Evolutionary conservation across 176 grass and related monocot species (phyloP).

Genomic region (Triticum turgidum): DNA sequence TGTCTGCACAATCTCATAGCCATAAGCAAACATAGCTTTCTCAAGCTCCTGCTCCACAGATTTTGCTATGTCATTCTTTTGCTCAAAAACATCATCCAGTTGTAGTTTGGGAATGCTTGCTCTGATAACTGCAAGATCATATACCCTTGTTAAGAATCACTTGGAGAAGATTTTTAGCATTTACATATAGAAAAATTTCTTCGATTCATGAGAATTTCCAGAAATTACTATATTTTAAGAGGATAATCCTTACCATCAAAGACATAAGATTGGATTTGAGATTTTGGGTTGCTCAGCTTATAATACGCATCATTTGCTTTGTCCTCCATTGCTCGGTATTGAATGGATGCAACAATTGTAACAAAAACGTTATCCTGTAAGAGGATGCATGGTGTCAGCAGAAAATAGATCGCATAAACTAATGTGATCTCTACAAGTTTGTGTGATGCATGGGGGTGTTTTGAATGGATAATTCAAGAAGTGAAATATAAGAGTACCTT

Average conservation of each 20-base stretch:
- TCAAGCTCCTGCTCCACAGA: slow-evolving; percentile 48
- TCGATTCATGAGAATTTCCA: not conserved
- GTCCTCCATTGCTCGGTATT: slow-evolving; percentile 57
- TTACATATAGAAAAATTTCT: not conserved
- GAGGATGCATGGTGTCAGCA: not conserved
- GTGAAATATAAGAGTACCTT: slow-evolving; percentile 39
- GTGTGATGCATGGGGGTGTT: not conserved
- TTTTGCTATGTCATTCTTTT: slow-evolving; percentile 56
- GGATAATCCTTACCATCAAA: slow-evolving; percentile 51
- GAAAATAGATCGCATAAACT: not conserved
- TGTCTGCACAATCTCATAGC: slow-evolving; percentile 52
- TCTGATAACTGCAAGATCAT: slow-evolving; percentile 34
- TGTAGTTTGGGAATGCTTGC: slow-evolving; percentile 41
- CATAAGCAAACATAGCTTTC: slow-evolving; percentile 46
- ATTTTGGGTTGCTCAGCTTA: slow-evolving; percentile 54
- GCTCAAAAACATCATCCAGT: slow-evolving; percentile 42
- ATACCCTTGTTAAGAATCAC: not conserved
- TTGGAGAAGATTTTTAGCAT: not conserved
- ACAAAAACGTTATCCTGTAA: slow-evolving; percentile 69
- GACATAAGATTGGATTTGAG: slow-evolving; percentile 70
- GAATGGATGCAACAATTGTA: slow-evolving; percentile 68
- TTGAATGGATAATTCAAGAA: not conserved
- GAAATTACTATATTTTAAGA: not conserved
- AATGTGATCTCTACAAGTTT: not conserved
- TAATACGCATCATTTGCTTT: slow-evolving; percentile 66